These are phyloP conservation scores for Phytophthora constricta DNA, from an alignment of 352 stramenopile species.

Conservation along the genomic window DNA sequence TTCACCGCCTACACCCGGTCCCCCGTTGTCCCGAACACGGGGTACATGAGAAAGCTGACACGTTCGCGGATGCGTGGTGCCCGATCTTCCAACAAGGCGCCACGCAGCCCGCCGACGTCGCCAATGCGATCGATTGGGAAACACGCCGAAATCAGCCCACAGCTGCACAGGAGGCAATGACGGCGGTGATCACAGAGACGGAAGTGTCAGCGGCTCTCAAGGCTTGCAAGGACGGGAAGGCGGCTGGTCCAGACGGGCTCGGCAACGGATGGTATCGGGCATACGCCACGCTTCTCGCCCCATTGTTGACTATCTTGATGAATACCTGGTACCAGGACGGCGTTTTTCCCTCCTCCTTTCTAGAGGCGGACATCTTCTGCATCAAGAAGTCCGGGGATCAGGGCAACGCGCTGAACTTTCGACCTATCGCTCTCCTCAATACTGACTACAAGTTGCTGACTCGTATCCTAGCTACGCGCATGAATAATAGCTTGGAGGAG, in stretches of 20 bases:
- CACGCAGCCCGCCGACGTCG: not conserved
- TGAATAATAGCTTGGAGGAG: not conserved
- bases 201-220: not conserved
- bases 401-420: constrained; percentile 1
- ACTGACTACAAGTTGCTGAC: constrained; percentile 21
- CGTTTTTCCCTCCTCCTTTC: constrained; percentile 1
- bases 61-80: not conserved
- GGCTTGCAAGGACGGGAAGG: not conserved
- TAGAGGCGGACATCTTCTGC: constrained; percentile 12
- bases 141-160: not conserved
- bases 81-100: not conserved
- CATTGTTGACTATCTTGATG: constrained; percentile 2
- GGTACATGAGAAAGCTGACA: not conserved
- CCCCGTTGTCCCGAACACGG: not conserved
- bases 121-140: not conserved
- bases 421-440: constrained; percentile 7
- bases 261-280: constrained; percentile 12
- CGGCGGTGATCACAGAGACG: not conserved
- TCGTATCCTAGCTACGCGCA: not conserved
- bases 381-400: constrained; percentile 1
- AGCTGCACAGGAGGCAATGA: not conserved
- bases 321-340: not conserved
- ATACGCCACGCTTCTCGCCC: not conserved
- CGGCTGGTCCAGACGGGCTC: not conserved
- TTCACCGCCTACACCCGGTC: not conserved